phyloP scores from a whole-genome alignment of 257 asterid species.

The Jacaranda mimosifolia region DNA sequence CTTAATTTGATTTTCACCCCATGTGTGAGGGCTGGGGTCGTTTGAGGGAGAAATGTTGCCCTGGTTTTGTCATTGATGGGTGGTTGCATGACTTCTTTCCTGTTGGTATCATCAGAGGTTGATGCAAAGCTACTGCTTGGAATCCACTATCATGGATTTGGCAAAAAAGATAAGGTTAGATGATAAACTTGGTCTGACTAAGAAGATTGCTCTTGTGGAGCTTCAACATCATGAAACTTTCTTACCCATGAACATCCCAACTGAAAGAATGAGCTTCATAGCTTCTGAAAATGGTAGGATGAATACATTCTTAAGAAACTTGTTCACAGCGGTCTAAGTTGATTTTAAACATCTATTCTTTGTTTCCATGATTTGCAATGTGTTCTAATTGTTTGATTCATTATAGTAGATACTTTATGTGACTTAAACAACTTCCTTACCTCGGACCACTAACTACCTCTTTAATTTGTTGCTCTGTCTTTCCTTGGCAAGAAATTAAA shows the following conservation, averaged over 20 bases:
- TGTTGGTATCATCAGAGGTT: conserved; percentile 73
- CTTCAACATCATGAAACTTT: conserved; percentile 99
- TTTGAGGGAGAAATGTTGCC: conserved; percentile 25
- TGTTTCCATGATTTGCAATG: conserved; percentile 21
- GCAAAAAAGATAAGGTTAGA: conserved; percentile 89
- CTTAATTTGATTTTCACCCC: neutral
- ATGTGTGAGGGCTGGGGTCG: conserved; percentile 8
- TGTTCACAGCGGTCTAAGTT: conserved; percentile 21
- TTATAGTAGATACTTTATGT: neutral
- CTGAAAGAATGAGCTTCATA: conserved; percentile 96
- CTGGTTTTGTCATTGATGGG: conserved; percentile 11
- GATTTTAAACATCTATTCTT: conserved; percentile 29
- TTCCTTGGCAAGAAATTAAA: too few species aligned
- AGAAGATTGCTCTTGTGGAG: conserved; percentile 98
- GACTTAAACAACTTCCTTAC: neutral
- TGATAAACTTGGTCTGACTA: conserved; percentile 83
- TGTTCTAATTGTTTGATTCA: conserved; percentile 8
- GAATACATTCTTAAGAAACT: conserved; percentile 20
- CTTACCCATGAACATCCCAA: conserved; percentile 94
- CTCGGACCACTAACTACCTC: neutral
- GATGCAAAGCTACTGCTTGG: conserved; percentile 97
- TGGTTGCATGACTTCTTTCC: conserved; percentile 25
- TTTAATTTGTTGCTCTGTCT: neutral
- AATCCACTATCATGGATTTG: conserved; percentile 92
- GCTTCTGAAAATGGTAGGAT: conserved; percentile 91